These are phyloP conservation scores for Microbotryomycetes sp. DNA, from an alignment of 1,284 basidiomycete genomes.

Conservation along the genomic window DNA sequence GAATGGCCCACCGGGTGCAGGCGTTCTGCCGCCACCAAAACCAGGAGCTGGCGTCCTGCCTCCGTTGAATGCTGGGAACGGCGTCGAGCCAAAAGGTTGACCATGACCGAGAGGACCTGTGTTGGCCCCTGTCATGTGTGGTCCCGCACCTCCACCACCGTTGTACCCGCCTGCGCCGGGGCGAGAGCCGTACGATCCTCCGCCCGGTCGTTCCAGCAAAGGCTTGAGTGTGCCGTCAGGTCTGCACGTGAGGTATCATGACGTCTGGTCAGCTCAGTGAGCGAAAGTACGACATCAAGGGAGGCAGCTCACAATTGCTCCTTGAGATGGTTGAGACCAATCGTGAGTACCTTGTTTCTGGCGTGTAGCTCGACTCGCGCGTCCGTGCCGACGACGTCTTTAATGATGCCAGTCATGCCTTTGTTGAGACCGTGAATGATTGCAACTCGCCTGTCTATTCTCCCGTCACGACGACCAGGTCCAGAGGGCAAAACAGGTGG, in stretches of 20 bases:
- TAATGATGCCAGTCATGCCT: constrained; percentile 85
- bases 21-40: constrained; percentile 27
- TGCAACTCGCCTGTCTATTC: constrained; percentile 73
- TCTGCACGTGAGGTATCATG: constrained; percentile 1
- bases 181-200: constrained; percentile 9
- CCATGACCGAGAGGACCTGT: constrained; percentile 20
- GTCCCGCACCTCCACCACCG: neutral
- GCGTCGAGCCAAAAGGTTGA: constrained; percentile 2
- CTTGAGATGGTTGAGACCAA: constrained; percentile 72
- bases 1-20: constrained; percentile 25
- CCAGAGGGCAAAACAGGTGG: constrained; percentile 8
- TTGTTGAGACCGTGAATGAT: constrained; percentile 86
- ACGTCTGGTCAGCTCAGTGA: neutral
- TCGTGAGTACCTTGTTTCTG: constrained; percentile 80
- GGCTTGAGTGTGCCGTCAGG: constrained; percentile 25
- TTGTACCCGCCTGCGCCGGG: too few relatives aligned
- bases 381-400: constrained; percentile 82
- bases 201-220: constrained; percentile 21
- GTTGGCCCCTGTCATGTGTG: constrained; percentile 14
- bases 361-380: constrained; percentile 89
- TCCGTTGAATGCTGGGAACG: constrained; percentile 13
- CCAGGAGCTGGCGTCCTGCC: constrained; percentile 11
- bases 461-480: constrained; percentile 52
- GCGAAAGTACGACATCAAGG: neutral
- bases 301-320: constrained; percentile 62